Evolutionary conservation across 805 yeast species (phyloP), one percentile per base, ranked within the genome.

Genomic region (Teunomyces panamensis): DNA sequence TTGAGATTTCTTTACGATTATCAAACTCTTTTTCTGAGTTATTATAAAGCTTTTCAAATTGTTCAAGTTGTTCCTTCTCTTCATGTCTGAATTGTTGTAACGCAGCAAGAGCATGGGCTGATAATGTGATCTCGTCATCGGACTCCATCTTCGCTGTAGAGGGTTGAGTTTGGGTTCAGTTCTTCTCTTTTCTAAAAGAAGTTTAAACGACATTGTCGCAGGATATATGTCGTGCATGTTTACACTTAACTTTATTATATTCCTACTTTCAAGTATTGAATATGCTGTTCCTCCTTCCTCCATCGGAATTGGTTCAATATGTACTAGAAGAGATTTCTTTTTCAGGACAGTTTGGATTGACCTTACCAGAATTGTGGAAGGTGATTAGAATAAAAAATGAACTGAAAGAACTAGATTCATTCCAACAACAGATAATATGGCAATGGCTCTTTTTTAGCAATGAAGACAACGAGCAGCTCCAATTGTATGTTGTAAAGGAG

Each of bases 21-120:
- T 73, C 77, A 54, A 72, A 80, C 5, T 69, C 68, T 29, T 78
- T 75, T 54, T 87, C 89, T 8, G 91, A 87, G 45, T 72, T 68
- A 46, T 73, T 61, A 52, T 73, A 74, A 44, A 89, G 61, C 45
- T 74, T 65, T 42, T 75, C 77, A 60, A 88, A 86, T 48, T 78
- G 74, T 49, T 80, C 78, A 13, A 71, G 63, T 53, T 86, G 75
- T 39, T 74, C 73, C 20, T 73, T 62, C 59, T 89, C 88, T 58
- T 90, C 89, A 36, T 67, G 65, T 56, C 74, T 77, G 59, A 89
- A 90, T 58, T 84, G 86, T 53, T 77, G 81, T 43, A 80, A 67
- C 1, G 84, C 84, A 3, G 79, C 82, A 47, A 80, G 60, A 5
- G 84, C 75, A 52, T 70, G 68, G 1, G 76, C 64, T 1, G 83